Percentiles rank a stretch among this genome's conserved stretches.
Evolutionary conservation across 306 rosid species (phyloP).

Genomic region (Alnus glutinosa): DNA sequence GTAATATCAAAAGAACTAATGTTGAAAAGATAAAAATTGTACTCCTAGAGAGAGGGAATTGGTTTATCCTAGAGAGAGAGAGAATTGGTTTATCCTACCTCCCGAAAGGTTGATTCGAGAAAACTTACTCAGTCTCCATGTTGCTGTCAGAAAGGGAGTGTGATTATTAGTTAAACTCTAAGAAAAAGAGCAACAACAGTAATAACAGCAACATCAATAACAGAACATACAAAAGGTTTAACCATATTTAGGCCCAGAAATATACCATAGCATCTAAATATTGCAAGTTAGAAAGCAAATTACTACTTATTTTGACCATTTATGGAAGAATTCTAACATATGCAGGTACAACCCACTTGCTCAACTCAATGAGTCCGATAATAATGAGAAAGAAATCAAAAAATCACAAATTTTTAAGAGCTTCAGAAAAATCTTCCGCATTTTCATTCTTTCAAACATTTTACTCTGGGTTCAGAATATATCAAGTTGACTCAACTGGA

Average conservation of each 20-base stretch:
- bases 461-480: not conserved
- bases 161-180: conserved; percentile 25
- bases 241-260: not conserved
- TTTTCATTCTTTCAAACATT: not conserved
- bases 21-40: not conserved
- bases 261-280: not conserved
- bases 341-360: not conserved
- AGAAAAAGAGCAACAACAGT: not conserved
- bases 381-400: not conserved
- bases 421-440: not conserved
- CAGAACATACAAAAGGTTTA: not conserved
- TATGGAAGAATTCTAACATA: not conserved
- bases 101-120: conserved; percentile 39
- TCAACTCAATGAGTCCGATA: not conserved
- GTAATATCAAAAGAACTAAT: conserved; percentile 6
- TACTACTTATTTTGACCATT: conserved; percentile 1
- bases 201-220: not conserved
- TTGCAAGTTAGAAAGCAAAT: not conserved
- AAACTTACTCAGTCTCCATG: conserved; percentile 45
- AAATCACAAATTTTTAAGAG: not conserved
- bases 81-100: conserved; percentile 46
- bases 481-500: not conserved
- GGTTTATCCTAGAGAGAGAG: not conserved
- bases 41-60: not conserved
- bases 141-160: conserved; percentile 52